Base-by-base conservation (phyloP, 768 basidiomycete genomes). In the Grammothele lineata region DNA sequence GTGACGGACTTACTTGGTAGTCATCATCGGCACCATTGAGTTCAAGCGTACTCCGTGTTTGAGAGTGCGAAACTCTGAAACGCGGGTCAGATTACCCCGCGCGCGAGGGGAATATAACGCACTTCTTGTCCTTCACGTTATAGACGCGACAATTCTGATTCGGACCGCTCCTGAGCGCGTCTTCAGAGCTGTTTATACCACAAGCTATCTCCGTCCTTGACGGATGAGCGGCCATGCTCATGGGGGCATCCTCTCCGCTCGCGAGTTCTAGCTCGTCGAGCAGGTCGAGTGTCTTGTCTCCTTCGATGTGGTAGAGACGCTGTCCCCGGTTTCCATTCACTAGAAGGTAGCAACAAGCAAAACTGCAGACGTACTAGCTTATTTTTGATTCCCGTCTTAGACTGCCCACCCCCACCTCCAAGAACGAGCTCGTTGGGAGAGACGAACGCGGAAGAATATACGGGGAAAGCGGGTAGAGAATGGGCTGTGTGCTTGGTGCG, bases 301-400 rank as follows among this genome's bases (percentile, higher is more conserved):
- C 62, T 14, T 69, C 70, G 45, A 91, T 70, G 38, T 74, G 69
- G 63, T 88, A 92, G 19, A 92, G 66, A 57, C 82, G 76, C 91
- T 92, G 56, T 15, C 37, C 10, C 27, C 18, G 4, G 19, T 27
- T 42, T 14, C 35, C 30, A 27, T 41, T 9, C 17, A 24, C 24
- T 46, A 17, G 17, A 24, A n/a, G 27, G 30, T 22, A 17, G 25
- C 18, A 35, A 17, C n/a, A 27, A 7, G 30, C 9, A n/a, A 34
- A 22, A 24, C 8, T 33, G 15, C 3, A 22, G 14, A 70, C 87
- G 60, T 54, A 91, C 95, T 55, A 99, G 68, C 65, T 92, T 91
- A 70, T 99, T 99, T 72, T 92, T 90, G 50, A 99, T 87, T 3
- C 96, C 96, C 43, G 78, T 92, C 52, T 79, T 79, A 9, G 87